These are phyloP conservation scores for Phytophthora brassicae DNA, from an alignment of 352 stramenopile species.

Conservation along the genomic window DNA sequence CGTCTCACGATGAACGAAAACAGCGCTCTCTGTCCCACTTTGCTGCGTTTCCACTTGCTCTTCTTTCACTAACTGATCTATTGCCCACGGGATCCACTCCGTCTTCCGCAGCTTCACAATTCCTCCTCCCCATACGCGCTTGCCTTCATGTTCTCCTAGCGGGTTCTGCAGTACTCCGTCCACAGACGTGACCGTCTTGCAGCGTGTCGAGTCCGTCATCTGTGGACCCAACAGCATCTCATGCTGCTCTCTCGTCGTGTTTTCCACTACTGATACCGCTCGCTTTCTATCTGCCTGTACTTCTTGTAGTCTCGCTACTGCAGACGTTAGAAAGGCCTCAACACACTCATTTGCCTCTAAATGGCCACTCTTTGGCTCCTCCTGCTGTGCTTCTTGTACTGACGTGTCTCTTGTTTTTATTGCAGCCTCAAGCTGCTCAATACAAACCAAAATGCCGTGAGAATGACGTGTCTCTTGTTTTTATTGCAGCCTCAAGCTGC, in stretches of 20 bases:
- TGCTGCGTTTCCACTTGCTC: constrained; percentile 30
- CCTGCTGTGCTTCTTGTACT: background rate
- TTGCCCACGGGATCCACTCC: constrained; percentile 55
- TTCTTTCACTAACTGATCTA: constrained; percentile 57
- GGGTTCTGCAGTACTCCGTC: constrained; percentile 56
- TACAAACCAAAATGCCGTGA: constrained; percentile 10
- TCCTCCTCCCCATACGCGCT: constrained; percentile 63
- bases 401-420: constrained; percentile 3
- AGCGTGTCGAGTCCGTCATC: background rate
- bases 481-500: constrained; percentile 16
- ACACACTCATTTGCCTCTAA: constrained; percentile 9
- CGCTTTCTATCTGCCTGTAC: constrained; percentile 14
- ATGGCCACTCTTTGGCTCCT: background rate
- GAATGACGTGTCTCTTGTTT: constrained; percentile 5
- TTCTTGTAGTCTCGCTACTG: constrained; percentile 33
- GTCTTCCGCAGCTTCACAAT: constrained; percentile 60
- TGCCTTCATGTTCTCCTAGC: constrained; percentile 47
- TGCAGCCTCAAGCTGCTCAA: constrained; percentile 16
- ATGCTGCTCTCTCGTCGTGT: constrained; percentile 1
- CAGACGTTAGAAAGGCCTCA: constrained; percentile 50
- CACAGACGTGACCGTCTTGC: constrained; percentile 35
- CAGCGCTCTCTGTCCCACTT: background rate
- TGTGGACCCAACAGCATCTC: constrained; percentile 16
- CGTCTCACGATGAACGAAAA: constrained; percentile 48
- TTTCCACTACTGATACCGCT: background rate